Base-by-base conservation (phyloP, 441 rosid genomes). In the Arabidopsis hybrid region DNA sequence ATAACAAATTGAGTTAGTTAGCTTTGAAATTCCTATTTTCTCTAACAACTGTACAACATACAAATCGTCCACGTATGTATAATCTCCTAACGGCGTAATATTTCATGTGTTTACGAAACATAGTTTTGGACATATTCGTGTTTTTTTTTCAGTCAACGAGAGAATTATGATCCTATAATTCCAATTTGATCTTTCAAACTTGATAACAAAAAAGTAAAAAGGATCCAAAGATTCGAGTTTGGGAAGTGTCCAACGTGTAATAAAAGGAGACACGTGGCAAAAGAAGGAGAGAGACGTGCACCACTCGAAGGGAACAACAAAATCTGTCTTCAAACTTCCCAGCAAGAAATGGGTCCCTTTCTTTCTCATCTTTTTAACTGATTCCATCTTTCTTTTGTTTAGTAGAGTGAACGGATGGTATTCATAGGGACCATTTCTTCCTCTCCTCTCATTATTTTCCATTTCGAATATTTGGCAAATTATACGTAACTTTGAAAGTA, bases 281-380 rank as follows among this genome's bases (percentile, higher is more conserved):
- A 13, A 29, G 38, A 0, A 67, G 67, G 18, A 74, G 59, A 81
- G 83, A 87, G 85, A 78, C 89, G 91, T 84, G 88, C 62, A 69
- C 76, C 83, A 60, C 13, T 2, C 4, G 68, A 61, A 79, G 88
- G 91, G 83, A 86, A 81, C 92, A 82, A 76, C 39, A 72, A 72
- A 34, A 71, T 47, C 70, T 86, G 93, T 86, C 88, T 77, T 47
- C 53, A 66, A 87, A 82, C 74, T 72, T 67, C 72, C 82, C 82
- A 81, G 82, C 92, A 80, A 76, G 67, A 79, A 32, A 59, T 75
- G 86, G 85, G 63, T 29, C 85, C 87, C 14, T 4, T 4, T 12
- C 6, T 18, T 13, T 49, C 68, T 4, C 29, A 29, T 7, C 21
- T 16, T 73, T 58, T 76, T 50, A 78, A 83, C 90, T 59, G 81